Base-by-base conservation (phyloP, 345 rosid species). In the Clausena lansium region DNA sequence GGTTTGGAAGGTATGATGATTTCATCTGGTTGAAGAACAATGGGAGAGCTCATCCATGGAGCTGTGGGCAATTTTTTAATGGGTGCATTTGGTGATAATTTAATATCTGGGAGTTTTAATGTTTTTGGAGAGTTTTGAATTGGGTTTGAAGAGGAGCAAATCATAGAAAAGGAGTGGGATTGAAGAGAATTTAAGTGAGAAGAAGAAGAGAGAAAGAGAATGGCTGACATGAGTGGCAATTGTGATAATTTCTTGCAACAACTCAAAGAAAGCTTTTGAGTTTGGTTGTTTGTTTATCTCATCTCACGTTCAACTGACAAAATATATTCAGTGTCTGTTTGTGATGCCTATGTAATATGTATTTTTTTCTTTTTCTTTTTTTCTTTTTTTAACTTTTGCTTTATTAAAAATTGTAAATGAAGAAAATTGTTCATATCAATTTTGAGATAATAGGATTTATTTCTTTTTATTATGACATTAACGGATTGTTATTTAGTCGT, bases 21-120 rank as follows among this genome's bases (percentile, higher is more conserved):
- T 63, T 89, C 87, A n/a, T 83, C 85, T 60, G 92, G 85, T 75
- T 83, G 88, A 74, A 84, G 87, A 71, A 87, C 82, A 66, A 87
- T 83, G 65, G 92, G 88, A 79, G 85, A 84, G 74, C 81, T 87
- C 89, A 89, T 88, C 98, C 97, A 92, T 63, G 98, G 98, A 79
- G 98, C 84, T 4, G 91, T 85, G 28, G 93, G 90, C 71, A 79
- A 60, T 82, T 69, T 87, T 65, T 80, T 71, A 80, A 83, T 24
- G 77, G 72, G 77, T 38, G 47, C 77, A 52, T n/a, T 67, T 52
- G 84, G 78, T 11, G 36, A 74, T 33, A 80, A 36, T 45, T 45
- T 45, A 45, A 45, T 45, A 13, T 13, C 65, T 24, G 57, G 78
- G 71, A 47, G 28, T 28, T 70, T 15, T 22, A 69, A 17, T 7